Evolutionary conservation across 2,329 filamentous ascomycete species (phyloP).

Genomic region (Penicillium sp.): DNA sequence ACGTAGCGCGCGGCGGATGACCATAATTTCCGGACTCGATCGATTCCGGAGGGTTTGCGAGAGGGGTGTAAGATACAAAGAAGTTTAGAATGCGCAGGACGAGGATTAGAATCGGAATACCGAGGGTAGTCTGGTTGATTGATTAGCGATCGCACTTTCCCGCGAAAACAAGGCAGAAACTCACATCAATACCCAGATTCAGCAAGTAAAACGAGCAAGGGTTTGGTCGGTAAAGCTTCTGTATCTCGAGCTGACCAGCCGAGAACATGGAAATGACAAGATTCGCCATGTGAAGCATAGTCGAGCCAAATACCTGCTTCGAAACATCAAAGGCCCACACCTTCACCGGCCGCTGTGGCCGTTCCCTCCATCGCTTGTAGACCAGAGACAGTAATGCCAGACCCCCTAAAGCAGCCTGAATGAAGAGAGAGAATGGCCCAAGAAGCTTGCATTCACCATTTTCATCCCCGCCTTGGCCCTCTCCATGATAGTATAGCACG

Average conservation of each 20-base stretch:
- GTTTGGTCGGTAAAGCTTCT: constrained; percentile 64
- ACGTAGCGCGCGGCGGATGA: constrained; percentile 68
- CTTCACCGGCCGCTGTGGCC: constrained; percentile 85
- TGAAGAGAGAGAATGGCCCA: constrained; percentile 82
- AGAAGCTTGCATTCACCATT: constrained; percentile 79
- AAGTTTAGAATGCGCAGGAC: constrained; percentile 73
- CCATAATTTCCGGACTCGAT: constrained; percentile 93
- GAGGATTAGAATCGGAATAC: constrained; percentile 89
- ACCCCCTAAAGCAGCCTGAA: constrained; percentile 79
- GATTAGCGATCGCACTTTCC: constrained; percentile 5
- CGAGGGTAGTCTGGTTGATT: constrained; percentile 71
- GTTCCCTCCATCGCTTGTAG: constrained; percentile 87
- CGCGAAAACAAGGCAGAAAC: constrained; percentile 35
- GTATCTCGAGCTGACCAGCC: constrained; percentile 64
- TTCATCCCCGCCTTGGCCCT: constrained; percentile 42
- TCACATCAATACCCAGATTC: constrained; percentile 90
- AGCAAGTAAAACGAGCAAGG: constrained; percentile 95
- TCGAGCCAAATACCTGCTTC: constrained; percentile 93
- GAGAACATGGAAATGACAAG: constrained; percentile 95
- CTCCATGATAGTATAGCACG: constrained; percentile 19
- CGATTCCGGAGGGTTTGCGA: constrained; percentile 77
- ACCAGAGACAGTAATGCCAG: constrained; percentile 82
- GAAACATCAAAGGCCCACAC: constrained; percentile 98
- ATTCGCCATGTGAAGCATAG: constrained; percentile 86
- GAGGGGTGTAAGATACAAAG: constrained; percentile 65